Evolutionary conservation across 257 asterid species (phyloP), one percentile per base, ranked within the genome.

Genomic region (Solanum clarkiae): DNA sequence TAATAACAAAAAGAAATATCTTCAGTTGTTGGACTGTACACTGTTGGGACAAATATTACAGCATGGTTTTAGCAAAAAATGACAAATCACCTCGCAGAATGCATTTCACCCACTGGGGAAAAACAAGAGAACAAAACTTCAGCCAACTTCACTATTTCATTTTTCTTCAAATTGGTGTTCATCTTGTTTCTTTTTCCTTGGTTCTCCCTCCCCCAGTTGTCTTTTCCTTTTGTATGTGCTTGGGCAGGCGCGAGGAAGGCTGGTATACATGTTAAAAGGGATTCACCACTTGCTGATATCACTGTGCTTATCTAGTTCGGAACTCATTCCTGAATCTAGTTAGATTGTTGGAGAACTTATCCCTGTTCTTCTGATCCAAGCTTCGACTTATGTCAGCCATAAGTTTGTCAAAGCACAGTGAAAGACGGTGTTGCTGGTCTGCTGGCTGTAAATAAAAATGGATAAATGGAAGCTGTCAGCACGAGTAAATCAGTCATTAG

Each of bases 301-400:
- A 60, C 12, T 26, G 57, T 15, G 22, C 10, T 32, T 92, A 94
- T 90, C 95, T 95, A 88, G 90, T 92, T 32, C 98, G 98, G 89
- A 96, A 96, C 49, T 95, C 98, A 55, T 92, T 89, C 91, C 99
- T 90, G 87, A 94, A 95, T 63, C 92, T 80, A 60, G 97, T 92
- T 59, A 97, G 87, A 87, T 97, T 97, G 87, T 95, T 98, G 13
- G 99, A 94, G 86, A 97, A 97, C 92, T 97, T 97, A 89, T 95
- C 99, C 85, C 98, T 91, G 89, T 95, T 96, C 92, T 92, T 96
- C 26, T 98, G 90, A 91, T 96, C 97, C 97, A 95, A 91, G 92
- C 97, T 92, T 81, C 94, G 93, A 44, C 86, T 90, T 40, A 96
- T 89, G 89, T 94, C 98, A 56, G 91, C 88, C 98, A 96, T 96